phyloP scores from a whole-genome alignment of 371 early-diverging fungal genomes.

The Apophysomyces ossiformis region DNA sequence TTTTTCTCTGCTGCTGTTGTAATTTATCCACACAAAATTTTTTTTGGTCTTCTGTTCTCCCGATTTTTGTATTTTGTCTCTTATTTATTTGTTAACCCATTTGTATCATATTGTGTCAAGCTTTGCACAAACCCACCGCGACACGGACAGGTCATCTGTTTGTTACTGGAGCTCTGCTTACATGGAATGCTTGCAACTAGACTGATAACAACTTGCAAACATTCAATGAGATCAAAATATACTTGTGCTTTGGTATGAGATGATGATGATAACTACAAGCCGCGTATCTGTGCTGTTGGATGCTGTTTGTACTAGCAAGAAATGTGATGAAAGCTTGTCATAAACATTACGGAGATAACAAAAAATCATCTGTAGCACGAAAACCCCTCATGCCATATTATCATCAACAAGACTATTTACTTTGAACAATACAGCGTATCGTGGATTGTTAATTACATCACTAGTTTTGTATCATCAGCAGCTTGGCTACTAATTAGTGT shows the following conservation, averaged over 20 bases:
- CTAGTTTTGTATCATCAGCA: constrained; percentile 1
- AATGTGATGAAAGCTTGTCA: constrained; percentile 3
- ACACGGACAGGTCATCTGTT: constrained; percentile 6
- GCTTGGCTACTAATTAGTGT: not conserved
- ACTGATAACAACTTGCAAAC: constrained; percentile 2
- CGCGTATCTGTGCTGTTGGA: not conserved
- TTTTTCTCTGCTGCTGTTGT: not conserved
- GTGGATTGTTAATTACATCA: not conserved
- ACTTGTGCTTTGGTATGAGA: not conserved
- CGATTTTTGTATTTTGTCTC: not conserved
- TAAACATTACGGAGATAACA: constrained; percentile 1
- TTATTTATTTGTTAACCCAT: constrained; percentile 2
- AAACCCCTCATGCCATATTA: constrained; percentile 1
- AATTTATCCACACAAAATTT: not conserved
- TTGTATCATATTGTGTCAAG: not conserved
- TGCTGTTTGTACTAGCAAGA: constrained; percentile 1
- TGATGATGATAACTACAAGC: not conserved
- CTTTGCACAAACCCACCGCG: constrained; percentile 2
- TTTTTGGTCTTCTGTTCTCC: not conserved
- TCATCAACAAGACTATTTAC: not conserved
- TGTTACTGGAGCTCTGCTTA: not conserved
- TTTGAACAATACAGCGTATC: constrained; percentile 2
- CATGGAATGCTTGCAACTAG: not conserved
- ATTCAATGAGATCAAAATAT: constrained; percentile 4
- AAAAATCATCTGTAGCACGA: constrained; percentile 4